These are phyloP conservation scores for Citrullus amarus DNA, from an alignment of 306 rosid species.

Conservation along the genomic window DNA sequence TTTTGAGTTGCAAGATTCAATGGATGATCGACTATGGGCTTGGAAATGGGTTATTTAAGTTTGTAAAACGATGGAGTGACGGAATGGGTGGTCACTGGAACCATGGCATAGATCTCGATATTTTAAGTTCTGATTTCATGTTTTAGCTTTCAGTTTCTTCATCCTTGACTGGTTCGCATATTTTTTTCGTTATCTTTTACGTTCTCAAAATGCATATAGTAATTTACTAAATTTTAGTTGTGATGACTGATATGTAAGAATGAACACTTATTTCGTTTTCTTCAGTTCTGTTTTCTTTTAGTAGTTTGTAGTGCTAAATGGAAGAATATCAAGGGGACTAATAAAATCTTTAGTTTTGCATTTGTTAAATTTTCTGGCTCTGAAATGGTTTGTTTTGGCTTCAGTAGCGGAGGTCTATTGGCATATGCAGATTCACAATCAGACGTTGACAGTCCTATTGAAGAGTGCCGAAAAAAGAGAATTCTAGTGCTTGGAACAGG, in stretches of 20 bases:
- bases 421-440: slow-evolving; percentile 68
- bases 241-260: neutral
- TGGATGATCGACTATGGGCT: neutral
- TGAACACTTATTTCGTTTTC: neutral
- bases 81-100: neutral
- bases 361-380: neutral
- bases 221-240: neutral
- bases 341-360: neutral
- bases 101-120: neutral
- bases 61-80: neutral
- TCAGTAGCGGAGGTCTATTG: slow-evolving; percentile 80
- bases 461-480: slow-evolving; percentile 42
- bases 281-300: neutral
- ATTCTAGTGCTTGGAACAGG: slow-evolving; percentile 97
- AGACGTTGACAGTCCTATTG: slow-evolving; percentile 20
- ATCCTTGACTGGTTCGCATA: neutral
- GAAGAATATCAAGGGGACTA: neutral
- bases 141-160: slow-evolving; percentile 1
- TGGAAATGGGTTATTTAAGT: neutral
- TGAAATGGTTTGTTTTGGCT: slow-evolving; percentile 3
- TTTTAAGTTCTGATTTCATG: neutral
- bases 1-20: neutral
- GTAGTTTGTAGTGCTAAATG: neutral
- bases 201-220: neutral
- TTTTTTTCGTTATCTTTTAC: neutral